phyloP scores from a whole-genome alignment of 129 eudicot genomes.

The Flaveria ramosissima region DNA sequence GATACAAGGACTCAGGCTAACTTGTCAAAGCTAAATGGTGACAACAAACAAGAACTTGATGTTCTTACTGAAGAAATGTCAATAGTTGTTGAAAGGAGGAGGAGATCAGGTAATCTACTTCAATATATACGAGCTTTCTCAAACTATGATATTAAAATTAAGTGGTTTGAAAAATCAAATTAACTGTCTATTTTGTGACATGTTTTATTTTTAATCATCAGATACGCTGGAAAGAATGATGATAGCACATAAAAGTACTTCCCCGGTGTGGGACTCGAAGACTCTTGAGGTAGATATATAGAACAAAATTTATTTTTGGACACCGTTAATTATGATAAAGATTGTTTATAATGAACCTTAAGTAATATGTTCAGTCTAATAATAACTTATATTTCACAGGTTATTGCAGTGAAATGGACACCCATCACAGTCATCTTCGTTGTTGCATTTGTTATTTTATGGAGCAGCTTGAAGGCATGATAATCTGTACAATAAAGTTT shows the following conservation, averaged over 20 bases:
- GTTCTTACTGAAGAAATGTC: slow-evolving; percentile 46
- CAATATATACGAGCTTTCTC: not conserved
- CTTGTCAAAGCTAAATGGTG: slow-evolving; percentile 52
- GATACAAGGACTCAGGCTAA: slow-evolving; percentile 67
- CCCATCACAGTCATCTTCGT: slow-evolving; percentile 43
- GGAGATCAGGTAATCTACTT: slow-evolving; percentile 43
- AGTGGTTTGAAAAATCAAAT: not conserved
- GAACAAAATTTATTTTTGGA: not conserved
- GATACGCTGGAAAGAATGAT: slow-evolving; percentile 46
- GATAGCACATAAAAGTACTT: slow-evolving; percentile 45
- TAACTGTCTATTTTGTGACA: not conserved
- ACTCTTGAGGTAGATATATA: slow-evolving; percentile 48
- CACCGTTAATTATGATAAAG: not conserved
- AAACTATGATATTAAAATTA: not conserved
- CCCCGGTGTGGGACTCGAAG: slow-evolving; percentile 55
- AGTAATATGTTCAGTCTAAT: too few species aligned
- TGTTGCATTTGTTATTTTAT: slow-evolving; percentile 38
- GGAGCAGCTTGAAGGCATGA: slow-evolving; percentile 21
- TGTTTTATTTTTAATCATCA: slow-evolving; percentile 16
- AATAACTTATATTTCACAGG: slow-evolving; percentile 2
- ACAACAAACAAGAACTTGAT: slow-evolving; percentile 29
- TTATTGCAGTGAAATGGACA: slow-evolving; percentile 63
- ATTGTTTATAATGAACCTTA: too few species aligned
- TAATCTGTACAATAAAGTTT: not conserved
- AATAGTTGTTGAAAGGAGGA: slow-evolving; percentile 47